Conservation (phyloP, 1,284 basidiomycete species). For the Xerocomus minutiporus region DNA sequence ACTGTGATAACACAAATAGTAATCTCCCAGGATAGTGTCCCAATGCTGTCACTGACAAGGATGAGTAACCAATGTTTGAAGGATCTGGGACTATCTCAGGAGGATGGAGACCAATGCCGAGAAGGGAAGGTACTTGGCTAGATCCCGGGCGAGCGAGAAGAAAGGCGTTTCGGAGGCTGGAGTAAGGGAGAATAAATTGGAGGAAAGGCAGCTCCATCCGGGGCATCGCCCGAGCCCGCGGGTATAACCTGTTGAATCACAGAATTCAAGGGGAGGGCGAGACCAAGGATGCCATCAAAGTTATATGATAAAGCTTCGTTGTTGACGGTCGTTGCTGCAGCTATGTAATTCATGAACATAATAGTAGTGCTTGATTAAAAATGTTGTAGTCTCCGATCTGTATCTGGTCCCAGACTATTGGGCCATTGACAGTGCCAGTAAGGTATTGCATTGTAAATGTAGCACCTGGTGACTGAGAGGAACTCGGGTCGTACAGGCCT, state of each 20-base stretch:
- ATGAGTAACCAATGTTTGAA: constrained; percentile 48
- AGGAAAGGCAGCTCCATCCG: constrained; percentile 60
- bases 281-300: constrained; percentile 67
- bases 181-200: constrained; percentile 63
- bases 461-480: constrained; percentile 38
- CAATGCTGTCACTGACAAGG: constrained; percentile 38
- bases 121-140: constrained; percentile 46
- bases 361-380: constrained; percentile 50
- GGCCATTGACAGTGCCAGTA: constrained; percentile 51
- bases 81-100: constrained; percentile 46
- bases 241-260: constrained; percentile 50
- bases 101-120: constrained; percentile 48
- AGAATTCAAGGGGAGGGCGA: constrained; percentile 64
- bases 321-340: constrained; percentile 48
- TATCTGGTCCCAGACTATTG: constrained; percentile 63
- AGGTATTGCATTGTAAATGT: constrained; percentile 55
- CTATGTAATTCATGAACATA: constrained; percentile 34
- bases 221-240: constrained; percentile 41
- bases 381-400: constrained; percentile 55
- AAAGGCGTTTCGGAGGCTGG: too few relatives aligned
- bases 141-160: constrained; percentile 56
- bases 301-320: constrained; percentile 49
- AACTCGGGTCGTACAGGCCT: constrained; percentile 51
- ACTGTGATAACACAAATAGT: constrained; percentile 53
- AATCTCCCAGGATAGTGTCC: constrained; percentile 58